phyloP scores from a whole-genome alignment of 2,329 filamentous ascomycete species.

The Dryadomyces sulphureus region DNA sequence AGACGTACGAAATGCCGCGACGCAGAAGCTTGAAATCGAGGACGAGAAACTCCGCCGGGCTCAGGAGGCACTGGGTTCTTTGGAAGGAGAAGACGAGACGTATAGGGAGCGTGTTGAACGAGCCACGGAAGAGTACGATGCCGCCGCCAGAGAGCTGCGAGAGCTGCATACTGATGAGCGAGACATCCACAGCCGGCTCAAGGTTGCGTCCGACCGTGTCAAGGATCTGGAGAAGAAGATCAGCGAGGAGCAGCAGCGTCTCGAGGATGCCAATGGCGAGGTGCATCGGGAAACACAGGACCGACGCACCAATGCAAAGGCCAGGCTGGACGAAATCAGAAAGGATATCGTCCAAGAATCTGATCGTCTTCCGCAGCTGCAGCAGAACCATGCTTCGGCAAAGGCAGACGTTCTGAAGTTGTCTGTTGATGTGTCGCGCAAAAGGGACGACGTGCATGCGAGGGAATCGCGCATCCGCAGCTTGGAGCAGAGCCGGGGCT shows the following conservation, averaged over 20 bases:
- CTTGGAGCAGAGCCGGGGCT: conserved; percentile 41
- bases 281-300: conserved; percentile 46
- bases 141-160: conserved; percentile 12
- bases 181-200: conserved; percentile 44
- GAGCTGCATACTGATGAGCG: conserved; percentile 47
- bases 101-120: conserved; percentile 30
- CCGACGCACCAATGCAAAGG: conserved; percentile 40
- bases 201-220: conserved; percentile 32
- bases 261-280: conserved; percentile 52
- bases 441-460: conserved; percentile 37
- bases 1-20: conserved; percentile 24
- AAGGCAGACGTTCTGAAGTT: conserved; percentile 17
- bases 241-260: conserved; percentile 39
- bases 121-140: conserved; percentile 35
- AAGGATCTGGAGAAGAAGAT: conserved; percentile 32
- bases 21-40: conserved; percentile 30
- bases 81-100: conserved; percentile 30
- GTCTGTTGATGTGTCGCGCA: conserved; percentile 21
- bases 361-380: conserved; percentile 17
- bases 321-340: conserved; percentile 28
- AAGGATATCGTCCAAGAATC: conserved; percentile 17
- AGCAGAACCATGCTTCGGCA: conserved; percentile 18
- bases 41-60: conserved; percentile 29
- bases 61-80: conserved; percentile 23
- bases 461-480: conserved; percentile 34